phyloP scores from a whole-genome alignment of 768 basidiomycete genomes.

The Boletus rufocinnamomeus region DNA sequence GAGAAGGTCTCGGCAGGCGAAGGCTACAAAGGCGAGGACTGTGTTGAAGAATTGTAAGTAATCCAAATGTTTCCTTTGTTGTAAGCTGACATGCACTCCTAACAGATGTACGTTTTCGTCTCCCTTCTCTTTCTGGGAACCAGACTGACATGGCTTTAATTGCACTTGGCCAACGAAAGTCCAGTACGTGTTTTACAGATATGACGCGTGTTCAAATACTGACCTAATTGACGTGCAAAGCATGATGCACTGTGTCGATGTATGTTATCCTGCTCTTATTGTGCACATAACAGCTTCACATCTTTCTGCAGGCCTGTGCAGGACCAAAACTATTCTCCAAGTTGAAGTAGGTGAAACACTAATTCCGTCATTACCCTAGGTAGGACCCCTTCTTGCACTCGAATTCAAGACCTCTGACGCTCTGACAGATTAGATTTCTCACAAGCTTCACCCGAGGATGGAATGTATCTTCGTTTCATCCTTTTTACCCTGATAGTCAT shows the following conservation, averaged over 20 bases:
- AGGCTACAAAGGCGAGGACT: constrained; percentile 90
- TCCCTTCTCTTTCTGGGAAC: neutral
- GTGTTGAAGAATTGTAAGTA: constrained; percentile 87
- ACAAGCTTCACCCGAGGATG: constrained; percentile 7
- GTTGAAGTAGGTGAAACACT: constrained; percentile 41
- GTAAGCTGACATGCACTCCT: neutral
- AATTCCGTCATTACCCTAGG: constrained; percentile 19
- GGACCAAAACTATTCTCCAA: constrained; percentile 85
- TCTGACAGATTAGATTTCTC: constrained; percentile 18
- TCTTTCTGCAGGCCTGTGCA: constrained; percentile 45
- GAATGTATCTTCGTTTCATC: constrained; percentile 11
- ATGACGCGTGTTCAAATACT: neutral
- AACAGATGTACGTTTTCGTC: constrained; percentile 28
- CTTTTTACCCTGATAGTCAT: neutral
- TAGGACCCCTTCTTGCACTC: neutral
- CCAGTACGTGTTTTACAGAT: constrained; percentile 58
- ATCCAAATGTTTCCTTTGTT: neutral
- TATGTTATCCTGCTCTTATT: constrained; percentile 40
- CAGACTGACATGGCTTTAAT: constrained; percentile 12
- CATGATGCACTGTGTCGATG: constrained; percentile 94
- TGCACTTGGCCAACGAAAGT: constrained; percentile 38
- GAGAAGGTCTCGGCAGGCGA: constrained; percentile 82
- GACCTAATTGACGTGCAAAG: constrained; percentile 36
- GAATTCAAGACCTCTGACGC: neutral
- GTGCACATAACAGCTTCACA: constrained; percentile 3